These are phyloP conservation scores for Inonotus obliquus DNA, from an alignment of 1,284 basidiomycete genomes.

Conservation along the genomic window DNA sequence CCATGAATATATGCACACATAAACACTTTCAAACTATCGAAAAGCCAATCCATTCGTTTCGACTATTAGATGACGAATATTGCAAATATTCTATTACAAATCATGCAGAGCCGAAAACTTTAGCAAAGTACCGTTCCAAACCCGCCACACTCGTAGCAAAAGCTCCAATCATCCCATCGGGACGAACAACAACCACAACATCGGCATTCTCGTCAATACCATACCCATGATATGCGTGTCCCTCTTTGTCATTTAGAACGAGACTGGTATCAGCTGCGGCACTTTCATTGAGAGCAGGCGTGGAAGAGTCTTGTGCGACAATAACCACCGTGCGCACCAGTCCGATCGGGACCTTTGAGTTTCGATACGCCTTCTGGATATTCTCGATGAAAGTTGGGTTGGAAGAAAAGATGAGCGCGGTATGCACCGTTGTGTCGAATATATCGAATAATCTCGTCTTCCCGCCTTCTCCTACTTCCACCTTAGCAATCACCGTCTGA, in stretches of 20 bases:
- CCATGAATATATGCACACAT: too few relatives aligned
- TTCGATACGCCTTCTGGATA: background rate
- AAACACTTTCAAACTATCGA: too few relatives aligned
- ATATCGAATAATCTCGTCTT: constrained; percentile 18
- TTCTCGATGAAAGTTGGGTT: background rate
- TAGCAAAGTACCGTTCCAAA: constrained; percentile 32
- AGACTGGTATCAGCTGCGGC: constrained; percentile 20
- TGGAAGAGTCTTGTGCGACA: background rate
- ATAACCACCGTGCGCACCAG: background rate
- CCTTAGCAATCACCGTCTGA: background rate
- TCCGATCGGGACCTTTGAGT: background rate
- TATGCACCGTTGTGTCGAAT: constrained; percentile 19
- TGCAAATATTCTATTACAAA: background rate
- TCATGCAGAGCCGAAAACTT: background rate
- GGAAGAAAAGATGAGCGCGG: constrained; percentile 16
- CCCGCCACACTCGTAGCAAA: constrained; percentile 30
- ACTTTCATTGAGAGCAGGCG: background rate
- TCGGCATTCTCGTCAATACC: constrained; percentile 22
- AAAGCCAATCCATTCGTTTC: too few relatives aligned
- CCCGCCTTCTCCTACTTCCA: background rate
- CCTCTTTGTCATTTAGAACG: constrained; percentile 34
- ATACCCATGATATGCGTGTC: constrained; percentile 36
- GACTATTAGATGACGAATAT: background rate
- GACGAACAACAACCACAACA: constrained; percentile 34
- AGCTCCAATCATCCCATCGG: constrained; percentile 38